Evolutionary conservation across 352 stramenopile species (phyloP).

Genomic region (Proteromonas lacertae): DNA sequence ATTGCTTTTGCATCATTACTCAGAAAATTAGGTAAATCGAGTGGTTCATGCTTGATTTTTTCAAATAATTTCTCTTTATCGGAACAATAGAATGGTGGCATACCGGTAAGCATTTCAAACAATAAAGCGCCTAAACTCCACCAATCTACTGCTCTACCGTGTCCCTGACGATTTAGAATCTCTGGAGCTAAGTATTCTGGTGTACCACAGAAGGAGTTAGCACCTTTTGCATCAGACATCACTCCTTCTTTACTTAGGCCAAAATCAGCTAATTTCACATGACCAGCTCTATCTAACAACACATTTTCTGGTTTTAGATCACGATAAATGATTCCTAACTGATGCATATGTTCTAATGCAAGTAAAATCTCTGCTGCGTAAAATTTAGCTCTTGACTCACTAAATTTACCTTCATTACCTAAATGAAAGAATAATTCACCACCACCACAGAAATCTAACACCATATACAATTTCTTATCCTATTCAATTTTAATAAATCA

Average conservation of each 20-base stretch:
- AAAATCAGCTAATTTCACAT: no score
- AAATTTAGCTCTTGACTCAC: constrained; percentile 46
- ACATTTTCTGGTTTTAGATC: constrained; percentile 51
- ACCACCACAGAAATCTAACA: constrained; percentile 62
- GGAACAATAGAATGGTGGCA: constrained; percentile 16
- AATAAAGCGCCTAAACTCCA: no score
- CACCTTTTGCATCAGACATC: constrained; percentile 52
- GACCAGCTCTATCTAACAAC: constrained; percentile 13
- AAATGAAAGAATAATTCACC: constrained; percentile 53
- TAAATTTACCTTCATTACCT: constrained; percentile 16
- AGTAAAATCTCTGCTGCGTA: constrained; percentile 84
- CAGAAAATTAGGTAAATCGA: background rate
- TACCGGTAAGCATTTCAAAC: constrained; percentile 62
- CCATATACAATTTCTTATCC: constrained; percentile 53
- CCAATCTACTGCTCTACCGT: constrained; percentile 86
- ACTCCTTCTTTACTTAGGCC: constrained; percentile 88
- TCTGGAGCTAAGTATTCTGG: no score
- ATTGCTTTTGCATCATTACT: background rate
- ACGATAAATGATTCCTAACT: constrained; percentile 62
- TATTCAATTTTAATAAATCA: constrained; percentile 1
- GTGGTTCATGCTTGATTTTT: background rate
- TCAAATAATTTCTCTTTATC: constrained; percentile 3
- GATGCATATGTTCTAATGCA: constrained; percentile 68
- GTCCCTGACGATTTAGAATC: constrained; percentile 42
- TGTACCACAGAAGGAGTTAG: constrained; percentile 33